A percentile compares a stretch with the other conserved stretches of the same genome.
Evolutionary conservation across 139 green algal species (phyloP).

Genomic region (Trebouxia sp.): DNA sequence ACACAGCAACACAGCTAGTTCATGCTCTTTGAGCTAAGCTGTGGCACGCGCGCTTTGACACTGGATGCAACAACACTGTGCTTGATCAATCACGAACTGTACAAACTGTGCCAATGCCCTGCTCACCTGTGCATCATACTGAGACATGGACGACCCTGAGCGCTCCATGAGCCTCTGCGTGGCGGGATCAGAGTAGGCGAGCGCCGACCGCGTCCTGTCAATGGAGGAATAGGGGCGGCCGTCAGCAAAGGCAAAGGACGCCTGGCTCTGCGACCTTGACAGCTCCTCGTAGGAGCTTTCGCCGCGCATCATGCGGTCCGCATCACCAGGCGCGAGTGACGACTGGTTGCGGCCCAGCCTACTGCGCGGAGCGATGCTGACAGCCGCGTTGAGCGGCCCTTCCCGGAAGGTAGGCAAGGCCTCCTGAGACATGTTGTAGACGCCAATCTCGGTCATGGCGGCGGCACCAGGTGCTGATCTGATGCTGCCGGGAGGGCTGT

Average conservation of each 20-base stretch:
- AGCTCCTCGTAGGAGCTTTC: neutral
- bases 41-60: too few species aligned
- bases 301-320: neutral
- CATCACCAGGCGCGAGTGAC: neutral
- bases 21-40: too few species aligned
- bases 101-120: too few species aligned
- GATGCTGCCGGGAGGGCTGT: neutral
- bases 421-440: neutral
- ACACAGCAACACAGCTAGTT: too few species aligned
- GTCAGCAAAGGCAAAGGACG: neutral
- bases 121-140: conserved; percentile 14
- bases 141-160: conserved; percentile 2
- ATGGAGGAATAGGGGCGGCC: neutral
- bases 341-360: neutral
- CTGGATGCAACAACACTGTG: too few species aligned
- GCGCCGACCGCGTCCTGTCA: neutral
- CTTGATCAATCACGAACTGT: too few species aligned
- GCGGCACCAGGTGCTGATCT: neutral
- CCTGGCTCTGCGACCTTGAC: neutral
- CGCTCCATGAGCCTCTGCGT: neutral
- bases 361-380: neutral
- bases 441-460: neutral
- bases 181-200: neutral
- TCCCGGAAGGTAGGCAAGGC: neutral
- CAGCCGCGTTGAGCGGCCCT: neutral